Base-by-base conservation (phyloP, 1,284 basidiomycete species). In the Cryptococcus sp. region DNA sequence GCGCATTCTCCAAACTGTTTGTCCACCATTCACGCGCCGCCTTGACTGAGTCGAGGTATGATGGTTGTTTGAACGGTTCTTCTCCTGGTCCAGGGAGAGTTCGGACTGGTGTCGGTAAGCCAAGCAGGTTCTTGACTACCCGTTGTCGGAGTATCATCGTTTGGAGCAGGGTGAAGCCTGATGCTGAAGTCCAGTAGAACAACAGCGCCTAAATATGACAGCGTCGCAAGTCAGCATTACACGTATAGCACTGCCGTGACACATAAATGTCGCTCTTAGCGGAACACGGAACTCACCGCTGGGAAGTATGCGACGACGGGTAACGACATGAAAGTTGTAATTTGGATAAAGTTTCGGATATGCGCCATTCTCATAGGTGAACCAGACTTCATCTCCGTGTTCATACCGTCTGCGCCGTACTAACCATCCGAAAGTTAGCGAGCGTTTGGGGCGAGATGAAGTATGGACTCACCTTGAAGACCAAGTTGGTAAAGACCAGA, bases 301-400 rank as follows among this genome's bases (percentile, higher is more conserved):
- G 78, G 74, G 61, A 90, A 82, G 53, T 75, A 73, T 19, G 78
- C 74, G 79, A 92, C 85, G 68, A 92, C 80, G 61, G 80, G 84
- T 34, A 90, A 76, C 29, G 84, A 81, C 22, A 81, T 64, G 39
- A 89, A 66, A 13, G 87, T 84, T 20, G 87, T 68, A 11, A 87
- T 70, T 3, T 88, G 83, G 70, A 95, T 82, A 50, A 81, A 75
- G 70, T 93, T 91, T 81, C 89, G 85, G 54, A 88, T 76, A 75
- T 91, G 88, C 22, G 82, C 84, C 72, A 85, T 83, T n/a, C 62
- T 61, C 46, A 62, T 50, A 5, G 52, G 57, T 19, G 55, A 55
- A 8, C 54, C 58, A 10, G 63, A 57, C 48, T 64, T 64, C 17
- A 59, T 52, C 22, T 58, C 57, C 34, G 80, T 73, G 10, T 82